Evolutionary conservation across 1,139 yeast genomes (phyloP).

Genomic region (Nakaseomyces bracarensis): DNA sequence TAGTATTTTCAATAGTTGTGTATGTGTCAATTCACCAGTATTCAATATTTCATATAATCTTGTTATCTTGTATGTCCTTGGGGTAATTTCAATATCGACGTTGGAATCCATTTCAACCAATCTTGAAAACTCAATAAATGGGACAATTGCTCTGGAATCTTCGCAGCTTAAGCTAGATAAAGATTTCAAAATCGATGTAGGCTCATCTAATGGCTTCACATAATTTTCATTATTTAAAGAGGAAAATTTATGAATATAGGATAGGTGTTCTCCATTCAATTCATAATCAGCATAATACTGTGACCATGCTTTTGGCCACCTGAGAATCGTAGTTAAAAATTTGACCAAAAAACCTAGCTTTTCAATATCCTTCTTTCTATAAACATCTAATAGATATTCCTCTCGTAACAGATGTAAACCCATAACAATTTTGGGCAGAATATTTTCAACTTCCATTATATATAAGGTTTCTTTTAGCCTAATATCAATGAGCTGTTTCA

Average conservation of each 20-base stretch:
- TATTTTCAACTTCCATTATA: neutral
- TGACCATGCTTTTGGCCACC: slow-evolving; percentile 68
- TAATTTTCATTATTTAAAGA: slow-evolving; percentile 10
- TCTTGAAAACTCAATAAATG: slow-evolving; percentile 61
- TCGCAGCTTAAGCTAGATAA: slow-evolving; percentile 28
- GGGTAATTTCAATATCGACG: slow-evolving; percentile 54
- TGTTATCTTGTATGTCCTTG: slow-evolving; percentile 52
- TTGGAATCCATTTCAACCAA: slow-evolving; percentile 56
- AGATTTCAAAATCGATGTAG: slow-evolving; percentile 30
- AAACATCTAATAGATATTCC: slow-evolving; percentile 55
- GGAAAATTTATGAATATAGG: neutral
- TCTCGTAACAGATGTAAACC: slow-evolving; percentile 72
- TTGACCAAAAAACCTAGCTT: slow-evolving; percentile 49
- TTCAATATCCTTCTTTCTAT: slow-evolving; percentile 35
- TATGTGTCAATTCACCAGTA: slow-evolving; percentile 43
- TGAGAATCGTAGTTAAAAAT: slow-evolving; percentile 58
- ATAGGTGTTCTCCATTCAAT: neutral
- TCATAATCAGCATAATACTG: slow-evolving; percentile 40
- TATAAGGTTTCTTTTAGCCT: neutral
- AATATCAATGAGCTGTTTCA: neutral
- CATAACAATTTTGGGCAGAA: slow-evolving; percentile 53
- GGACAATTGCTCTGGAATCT: slow-evolving; percentile 28
- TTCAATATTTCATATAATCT: slow-evolving; percentile 56
- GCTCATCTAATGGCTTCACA: slow-evolving; percentile 30
- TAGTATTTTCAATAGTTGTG: slow-evolving; percentile 52